Evolutionary conservation across 108 stramenopile genomes (phyloP).

Genomic region (Skeletonema costatum): DNA sequence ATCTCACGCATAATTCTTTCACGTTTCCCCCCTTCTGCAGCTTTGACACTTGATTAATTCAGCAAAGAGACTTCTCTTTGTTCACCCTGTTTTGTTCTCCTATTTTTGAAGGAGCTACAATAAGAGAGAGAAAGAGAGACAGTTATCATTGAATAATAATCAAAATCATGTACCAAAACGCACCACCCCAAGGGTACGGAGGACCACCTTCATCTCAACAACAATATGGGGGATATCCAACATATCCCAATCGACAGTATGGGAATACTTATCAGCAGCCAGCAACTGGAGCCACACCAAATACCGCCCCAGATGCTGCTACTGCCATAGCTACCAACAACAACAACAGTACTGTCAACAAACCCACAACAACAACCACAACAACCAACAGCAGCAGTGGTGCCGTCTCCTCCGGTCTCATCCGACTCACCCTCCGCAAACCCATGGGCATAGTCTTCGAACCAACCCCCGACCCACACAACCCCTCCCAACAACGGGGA

Average conservation of each 20-base stretch:
- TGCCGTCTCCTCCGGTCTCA: constrained; percentile 42
- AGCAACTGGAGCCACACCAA: not conserved
- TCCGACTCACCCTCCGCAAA: constrained; percentile 79
- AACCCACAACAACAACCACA: not conserved
- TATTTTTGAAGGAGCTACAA: not conserved
- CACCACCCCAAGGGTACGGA: not conserved
- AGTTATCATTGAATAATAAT: not conserved
- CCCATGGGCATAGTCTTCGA: constrained; percentile 93
- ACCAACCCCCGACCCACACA: constrained; percentile 85
- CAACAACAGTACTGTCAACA: not conserved
- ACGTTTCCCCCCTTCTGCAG: not conserved
- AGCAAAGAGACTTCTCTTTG: not conserved
- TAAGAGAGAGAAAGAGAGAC: not conserved
- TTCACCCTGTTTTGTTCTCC: not conserved
- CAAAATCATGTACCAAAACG: not conserved
- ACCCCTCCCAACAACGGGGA: constrained; percentile 60
- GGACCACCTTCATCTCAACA: not conserved
- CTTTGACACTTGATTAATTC: not conserved
- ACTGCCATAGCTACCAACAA: no score
- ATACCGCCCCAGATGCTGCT: not conserved
- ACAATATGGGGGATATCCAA: not conserved
- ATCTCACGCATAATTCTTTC: not conserved
- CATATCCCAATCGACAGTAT: not conserved
- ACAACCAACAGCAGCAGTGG: not conserved
- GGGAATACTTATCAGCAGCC: not conserved